Evolutionary conservation across 495 filamentous ascomycete species (phyloP).

Genomic region (Mycothermus thermophilus): DNA sequence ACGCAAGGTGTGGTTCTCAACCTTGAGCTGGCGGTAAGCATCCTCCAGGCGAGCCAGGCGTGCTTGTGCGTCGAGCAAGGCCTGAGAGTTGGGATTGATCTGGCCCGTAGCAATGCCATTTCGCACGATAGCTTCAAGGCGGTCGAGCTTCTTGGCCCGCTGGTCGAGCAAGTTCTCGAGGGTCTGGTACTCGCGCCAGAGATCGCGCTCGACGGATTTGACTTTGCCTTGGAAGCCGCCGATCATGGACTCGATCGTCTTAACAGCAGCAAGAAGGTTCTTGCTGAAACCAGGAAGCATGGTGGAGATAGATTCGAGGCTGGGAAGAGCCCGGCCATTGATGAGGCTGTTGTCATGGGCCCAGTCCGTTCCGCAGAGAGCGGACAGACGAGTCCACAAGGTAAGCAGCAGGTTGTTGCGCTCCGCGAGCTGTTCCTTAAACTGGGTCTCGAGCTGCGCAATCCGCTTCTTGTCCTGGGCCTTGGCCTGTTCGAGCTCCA

Average conservation of each 20-base stretch:
- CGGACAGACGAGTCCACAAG: conserved; percentile 75
- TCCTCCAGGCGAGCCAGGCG: conserved; percentile 61
- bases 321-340: conserved; percentile 66
- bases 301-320: conserved; percentile 65
- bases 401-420: conserved; percentile 75
- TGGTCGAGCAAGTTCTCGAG: conserved; percentile 68
- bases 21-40: conserved; percentile 69
- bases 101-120: conserved; percentile 32
- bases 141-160: conserved; percentile 74
- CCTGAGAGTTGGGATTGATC: conserved; percentile 16
- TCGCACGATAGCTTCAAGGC: conserved; percentile 62
- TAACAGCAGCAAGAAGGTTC: conserved; percentile 74
- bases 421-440: conserved; percentile 75
- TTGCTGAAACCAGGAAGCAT: conserved; percentile 75
- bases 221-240: conserved; percentile 69
- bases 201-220: conserved; percentile 68
- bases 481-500: conserved; percentile 66
- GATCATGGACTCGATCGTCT: conserved; percentile 72
- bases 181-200: conserved; percentile 79
- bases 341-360: conserved; percentile 77
- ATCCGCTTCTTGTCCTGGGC: conserved; percentile 62
- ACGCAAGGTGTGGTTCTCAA: conserved; percentile 65
- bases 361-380: conserved; percentile 86
- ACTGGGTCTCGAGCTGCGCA: conserved; percentile 56
- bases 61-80: conserved; percentile 25